phyloP scores from a whole-genome alignment of 2,329 filamentous ascomycete species.

The Thermothelomyces thermophilus region DNA sequence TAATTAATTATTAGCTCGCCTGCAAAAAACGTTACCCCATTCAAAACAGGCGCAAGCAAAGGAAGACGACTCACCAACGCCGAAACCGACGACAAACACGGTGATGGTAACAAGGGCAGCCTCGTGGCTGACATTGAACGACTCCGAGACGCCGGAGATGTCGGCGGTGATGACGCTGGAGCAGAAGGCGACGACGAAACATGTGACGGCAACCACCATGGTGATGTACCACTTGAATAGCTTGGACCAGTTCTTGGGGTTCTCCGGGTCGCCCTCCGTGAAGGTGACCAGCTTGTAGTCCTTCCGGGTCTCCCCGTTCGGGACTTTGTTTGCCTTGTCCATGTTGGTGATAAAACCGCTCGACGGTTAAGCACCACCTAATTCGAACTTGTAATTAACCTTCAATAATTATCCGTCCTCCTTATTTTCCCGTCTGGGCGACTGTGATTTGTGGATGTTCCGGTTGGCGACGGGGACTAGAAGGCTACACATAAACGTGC shows the following conservation, averaged over 20 bases:
- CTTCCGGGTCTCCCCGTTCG: slow-evolving; percentile 12
- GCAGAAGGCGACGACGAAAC: slow-evolving; percentile 65
- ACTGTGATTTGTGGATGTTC: too few relatives aligned
- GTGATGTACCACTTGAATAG: slow-evolving; percentile 76
- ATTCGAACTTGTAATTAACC: too few relatives aligned
- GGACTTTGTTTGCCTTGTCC: slow-evolving; percentile 14
- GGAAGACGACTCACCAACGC: slow-evolving; percentile 50
- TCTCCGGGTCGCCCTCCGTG: slow-evolving; percentile 62
- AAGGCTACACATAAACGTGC: too few relatives aligned
- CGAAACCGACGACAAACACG: slow-evolving; percentile 76
- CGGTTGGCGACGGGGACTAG: too few relatives aligned
- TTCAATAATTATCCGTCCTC: too few relatives aligned
- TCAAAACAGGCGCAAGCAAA: neutral
- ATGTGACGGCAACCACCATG: slow-evolving; percentile 72
- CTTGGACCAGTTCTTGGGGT: slow-evolving; percentile 83
- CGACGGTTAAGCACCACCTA: too few relatives aligned
- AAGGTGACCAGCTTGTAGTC: slow-evolving; percentile 56
- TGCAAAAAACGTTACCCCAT: neutral
- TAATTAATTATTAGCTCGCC: neutral
- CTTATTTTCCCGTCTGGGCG: too few relatives aligned
- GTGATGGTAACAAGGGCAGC: slow-evolving; percentile 66
- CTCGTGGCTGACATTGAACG: slow-evolving; percentile 64
- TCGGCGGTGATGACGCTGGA: slow-evolving; percentile 75
- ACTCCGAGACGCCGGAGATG: slow-evolving; percentile 53
- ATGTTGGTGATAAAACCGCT: neutral